These are phyloP conservation scores for Aureobasidium sp. DNA, from an alignment of 2,329 filamentous ascomycete genomes.

Conservation along the genomic window DNA sequence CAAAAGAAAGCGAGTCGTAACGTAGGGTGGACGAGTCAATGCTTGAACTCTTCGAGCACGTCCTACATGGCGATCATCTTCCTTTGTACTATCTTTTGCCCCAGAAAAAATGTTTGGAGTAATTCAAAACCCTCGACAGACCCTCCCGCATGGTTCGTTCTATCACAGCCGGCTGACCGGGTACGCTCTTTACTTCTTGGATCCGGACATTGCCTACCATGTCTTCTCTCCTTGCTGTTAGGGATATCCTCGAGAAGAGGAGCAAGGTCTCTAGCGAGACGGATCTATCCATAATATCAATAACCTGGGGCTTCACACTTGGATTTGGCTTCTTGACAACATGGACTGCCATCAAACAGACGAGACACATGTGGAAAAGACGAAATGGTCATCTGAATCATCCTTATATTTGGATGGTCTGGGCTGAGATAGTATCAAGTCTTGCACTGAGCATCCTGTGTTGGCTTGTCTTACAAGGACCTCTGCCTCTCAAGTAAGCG, in stretches of 20 bases:
- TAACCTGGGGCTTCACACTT: constrained; percentile 19
- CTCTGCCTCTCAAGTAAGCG: constrained; percentile 1
- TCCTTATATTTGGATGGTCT: constrained; percentile 39
- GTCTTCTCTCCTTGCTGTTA: not conserved
- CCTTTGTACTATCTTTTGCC: not conserved
- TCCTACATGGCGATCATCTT: not conserved
- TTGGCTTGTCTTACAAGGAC: constrained; percentile 27
- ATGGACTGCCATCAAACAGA: constrained; percentile 36
- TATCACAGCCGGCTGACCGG: not conserved
- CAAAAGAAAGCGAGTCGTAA: not conserved
- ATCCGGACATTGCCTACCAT: not conserved
- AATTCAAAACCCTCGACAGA: not conserved
- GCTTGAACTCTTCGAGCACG: not conserved
- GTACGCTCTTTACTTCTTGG: not conserved
- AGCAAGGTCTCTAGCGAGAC: not conserved
- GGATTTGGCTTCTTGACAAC: constrained; percentile 37
- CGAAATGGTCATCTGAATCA: constrained; percentile 31
- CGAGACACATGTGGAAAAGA: constrained; percentile 18
- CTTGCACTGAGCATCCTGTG: constrained; percentile 38
- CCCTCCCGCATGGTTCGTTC: not conserved
- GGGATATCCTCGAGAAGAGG: not conserved
- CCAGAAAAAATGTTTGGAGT: not conserved
- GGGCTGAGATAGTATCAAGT: constrained; percentile 40
- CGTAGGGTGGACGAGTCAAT: not conserved
- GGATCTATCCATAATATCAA: not conserved